Percentiles rank a stretch among this genome's conserved stretches.
Evolutionary conservation across 148 eudicot genomes (phyloP).

Genomic region (Vaccinium darrowii): DNA sequence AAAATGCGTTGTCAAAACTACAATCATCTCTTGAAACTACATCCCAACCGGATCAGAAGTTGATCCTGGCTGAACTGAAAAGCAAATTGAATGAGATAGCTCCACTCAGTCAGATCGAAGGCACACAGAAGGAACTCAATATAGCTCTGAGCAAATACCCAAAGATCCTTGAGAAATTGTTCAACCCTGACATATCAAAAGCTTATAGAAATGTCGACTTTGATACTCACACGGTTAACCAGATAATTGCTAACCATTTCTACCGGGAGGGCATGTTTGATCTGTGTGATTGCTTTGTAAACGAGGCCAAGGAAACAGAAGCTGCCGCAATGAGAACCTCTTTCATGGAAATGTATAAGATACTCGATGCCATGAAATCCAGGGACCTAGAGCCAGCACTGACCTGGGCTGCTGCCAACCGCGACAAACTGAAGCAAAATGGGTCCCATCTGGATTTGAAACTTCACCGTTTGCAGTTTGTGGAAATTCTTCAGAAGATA

Average conservation of each 20-base stretch:
- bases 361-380: constrained; percentile 64
- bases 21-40: constrained; percentile 33
- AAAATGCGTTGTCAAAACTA: constrained; percentile 52
- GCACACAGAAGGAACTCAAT: constrained; percentile 67
- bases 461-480: constrained; percentile 60
- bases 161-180: constrained; percentile 67
- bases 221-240: constrained; percentile 52
- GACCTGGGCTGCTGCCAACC: constrained; percentile 59
- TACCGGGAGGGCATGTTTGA: constrained; percentile 72
- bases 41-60: constrained; percentile 40
- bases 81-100: constrained; percentile 63
- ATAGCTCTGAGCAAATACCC: constrained; percentile 62
- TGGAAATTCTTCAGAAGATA: constrained; percentile 56
- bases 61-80: constrained; percentile 56
- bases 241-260: constrained; percentile 71
- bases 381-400: constrained; percentile 66
- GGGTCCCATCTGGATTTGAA: constrained; percentile 74
- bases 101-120: constrained; percentile 63
- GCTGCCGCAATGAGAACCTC: constrained; percentile 42
- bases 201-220: constrained; percentile 69
- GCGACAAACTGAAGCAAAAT: constrained; percentile 52
- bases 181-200: constrained; percentile 76
- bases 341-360: constrained; percentile 61
- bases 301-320: constrained; percentile 51
- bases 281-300: constrained; percentile 60